These are phyloP conservation scores for Rostrohypoxylon terebratum DNA, from an alignment of 495 filamentous ascomycete genomes.

Conservation along the genomic window DNA sequence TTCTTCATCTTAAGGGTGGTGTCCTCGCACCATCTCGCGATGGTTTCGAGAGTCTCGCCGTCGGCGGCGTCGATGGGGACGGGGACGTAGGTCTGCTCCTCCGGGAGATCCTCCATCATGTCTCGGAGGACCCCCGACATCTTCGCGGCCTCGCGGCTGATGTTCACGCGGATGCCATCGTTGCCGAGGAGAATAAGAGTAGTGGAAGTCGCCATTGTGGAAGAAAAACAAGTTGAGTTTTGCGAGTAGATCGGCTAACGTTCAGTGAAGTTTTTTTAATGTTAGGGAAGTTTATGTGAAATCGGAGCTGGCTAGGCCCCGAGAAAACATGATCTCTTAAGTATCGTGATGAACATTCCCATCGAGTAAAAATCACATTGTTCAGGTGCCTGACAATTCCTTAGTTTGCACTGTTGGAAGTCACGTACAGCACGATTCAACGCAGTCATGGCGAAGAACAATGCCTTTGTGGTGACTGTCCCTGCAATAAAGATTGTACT, in stretches of 20 bases:
- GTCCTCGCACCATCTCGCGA: slow-evolving; percentile 19
- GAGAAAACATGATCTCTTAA: too few relatives aligned
- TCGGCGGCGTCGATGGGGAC: slow-evolving; percentile 6
- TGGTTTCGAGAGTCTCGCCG: background rate
- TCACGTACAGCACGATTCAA: too few relatives aligned
- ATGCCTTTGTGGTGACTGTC: too few relatives aligned
- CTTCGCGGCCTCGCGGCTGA: slow-evolving; percentile 2
- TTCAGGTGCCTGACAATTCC: too few relatives aligned
- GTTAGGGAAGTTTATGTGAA: too few relatives aligned
- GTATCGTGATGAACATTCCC: too few relatives aligned
- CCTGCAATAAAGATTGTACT: too few relatives aligned
- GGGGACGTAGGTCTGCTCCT: background rate
- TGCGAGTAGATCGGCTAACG: background rate
- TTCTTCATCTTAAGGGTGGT: background rate
- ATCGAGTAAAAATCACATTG: too few relatives aligned
- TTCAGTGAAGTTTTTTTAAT: too few relatives aligned
- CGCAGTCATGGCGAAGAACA: too few relatives aligned
- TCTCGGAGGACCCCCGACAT: background rate
- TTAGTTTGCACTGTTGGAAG: too few relatives aligned
- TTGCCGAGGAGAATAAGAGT: slow-evolving; percentile 4
- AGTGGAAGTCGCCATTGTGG: slow-evolving; percentile 6
- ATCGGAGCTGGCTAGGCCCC: too few relatives aligned
- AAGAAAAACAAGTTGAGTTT: background rate
- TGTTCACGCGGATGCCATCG: background rate
- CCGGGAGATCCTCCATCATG: slow-evolving; percentile 24